Conservation (phyloP, 2,329 filamentous ascomycete genomes). For the Fusarium compactum region DNA sequence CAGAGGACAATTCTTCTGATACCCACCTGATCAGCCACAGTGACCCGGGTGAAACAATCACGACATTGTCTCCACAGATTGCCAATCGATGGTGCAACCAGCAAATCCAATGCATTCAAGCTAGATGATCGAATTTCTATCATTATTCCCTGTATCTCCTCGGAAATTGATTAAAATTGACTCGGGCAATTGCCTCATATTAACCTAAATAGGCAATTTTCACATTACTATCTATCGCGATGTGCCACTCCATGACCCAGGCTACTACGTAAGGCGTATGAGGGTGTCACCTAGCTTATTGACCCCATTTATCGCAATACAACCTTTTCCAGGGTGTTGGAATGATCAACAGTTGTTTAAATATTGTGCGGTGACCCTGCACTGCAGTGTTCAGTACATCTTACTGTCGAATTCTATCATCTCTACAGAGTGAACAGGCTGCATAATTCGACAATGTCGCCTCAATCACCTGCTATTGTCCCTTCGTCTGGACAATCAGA, state of each 20-base stretch:
- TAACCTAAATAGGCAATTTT: neutral
- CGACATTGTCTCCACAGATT: neutral
- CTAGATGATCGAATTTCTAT: neutral
- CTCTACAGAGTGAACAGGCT: neutral
- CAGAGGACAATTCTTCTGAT: too few relatives aligned
- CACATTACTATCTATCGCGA: neutral
- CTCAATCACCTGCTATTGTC: neutral
- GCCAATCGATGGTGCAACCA: neutral
- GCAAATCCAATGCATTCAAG: neutral
- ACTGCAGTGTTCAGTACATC: neutral
- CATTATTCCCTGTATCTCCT: neutral
- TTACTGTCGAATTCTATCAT: neutral
- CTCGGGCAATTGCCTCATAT: neutral
- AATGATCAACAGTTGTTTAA: neutral
- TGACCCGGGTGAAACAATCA: neutral
- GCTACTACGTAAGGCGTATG: neutral
- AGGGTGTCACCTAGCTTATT: neutral
- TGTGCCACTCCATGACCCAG: neutral
- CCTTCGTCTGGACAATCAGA: neutral
- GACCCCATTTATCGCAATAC: neutral
- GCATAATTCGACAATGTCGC: neutral
- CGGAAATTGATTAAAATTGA: neutral
- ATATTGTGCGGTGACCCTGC: neutral
- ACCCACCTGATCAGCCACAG: too few relatives aligned
- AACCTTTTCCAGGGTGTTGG: neutral